Conservation (phyloP, 2,329 filamentous ascomycete genomes). For the Aureobasidium subglaciale region DNA sequence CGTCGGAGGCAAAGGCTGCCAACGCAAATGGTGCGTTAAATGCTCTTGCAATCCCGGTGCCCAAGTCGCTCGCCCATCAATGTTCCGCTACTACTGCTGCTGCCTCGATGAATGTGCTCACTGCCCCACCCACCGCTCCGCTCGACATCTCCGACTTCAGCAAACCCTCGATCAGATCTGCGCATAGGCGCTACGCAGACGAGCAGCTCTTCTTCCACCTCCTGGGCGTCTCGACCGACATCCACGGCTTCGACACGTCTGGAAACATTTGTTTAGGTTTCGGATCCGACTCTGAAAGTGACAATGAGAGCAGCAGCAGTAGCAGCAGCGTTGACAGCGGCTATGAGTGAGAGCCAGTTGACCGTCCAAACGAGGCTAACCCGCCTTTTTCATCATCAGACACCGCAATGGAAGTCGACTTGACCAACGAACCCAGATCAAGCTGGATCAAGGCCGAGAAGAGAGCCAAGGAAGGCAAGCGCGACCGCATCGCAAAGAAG, state of each 20-base stretch:
- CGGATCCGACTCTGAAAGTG: slow-evolving; percentile 20
- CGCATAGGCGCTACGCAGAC: slow-evolving; percentile 25
- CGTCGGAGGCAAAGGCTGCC: slow-evolving; percentile 18
- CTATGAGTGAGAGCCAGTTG: slow-evolving; percentile 13
- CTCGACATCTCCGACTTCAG: slow-evolving; percentile 15
- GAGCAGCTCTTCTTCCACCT: slow-evolving; percentile 31
- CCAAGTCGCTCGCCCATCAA: slow-evolving; percentile 15
- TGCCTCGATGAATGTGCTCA: slow-evolving; percentile 16
- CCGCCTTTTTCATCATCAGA: slow-evolving; percentile 17
- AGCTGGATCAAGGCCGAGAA: slow-evolving; percentile 20
- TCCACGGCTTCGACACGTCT: slow-evolving; percentile 31
- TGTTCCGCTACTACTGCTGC: slow-evolving; percentile 12
- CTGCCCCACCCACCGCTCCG: slow-evolving; percentile 17
- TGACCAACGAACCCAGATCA: slow-evolving; percentile 19
- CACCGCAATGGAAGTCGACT: slow-evolving; percentile 35
- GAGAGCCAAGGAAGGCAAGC: slow-evolving; percentile 27
- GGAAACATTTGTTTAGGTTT: slow-evolving; percentile 32
- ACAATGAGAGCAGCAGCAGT: slow-evolving; percentile 8
- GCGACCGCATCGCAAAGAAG: slow-evolving; percentile 28
- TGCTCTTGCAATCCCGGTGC: slow-evolving; percentile 19
- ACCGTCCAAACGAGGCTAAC: slow-evolving; percentile 15
- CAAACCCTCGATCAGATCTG: slow-evolving; percentile 18
- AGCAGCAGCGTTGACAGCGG: slow-evolving; percentile 18
- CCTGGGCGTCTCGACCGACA: slow-evolving; percentile 33
- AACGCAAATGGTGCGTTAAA: slow-evolving; percentile 22